Base-by-base conservation (phyloP, 2,329 filamentous ascomycete genomes). In the Hypoxylon rubiginosum region DNA sequence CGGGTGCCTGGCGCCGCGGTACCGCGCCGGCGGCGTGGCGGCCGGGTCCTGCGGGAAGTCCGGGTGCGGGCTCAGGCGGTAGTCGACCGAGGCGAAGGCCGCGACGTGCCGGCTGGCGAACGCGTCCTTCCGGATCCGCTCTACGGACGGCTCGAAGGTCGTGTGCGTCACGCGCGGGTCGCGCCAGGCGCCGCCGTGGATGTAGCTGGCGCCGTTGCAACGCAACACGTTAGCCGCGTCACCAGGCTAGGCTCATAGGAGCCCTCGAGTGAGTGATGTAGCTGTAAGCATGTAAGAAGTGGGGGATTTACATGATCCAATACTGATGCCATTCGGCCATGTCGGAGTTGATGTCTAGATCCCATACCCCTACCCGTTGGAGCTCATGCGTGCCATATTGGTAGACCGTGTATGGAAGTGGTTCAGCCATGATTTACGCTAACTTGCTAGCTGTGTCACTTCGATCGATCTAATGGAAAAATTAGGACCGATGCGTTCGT, bases 131-230 rank as follows among this genome's bases (percentile, higher is more conserved):
- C 28, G 72, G 62, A 88, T 76, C 36, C 77, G 73, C 61, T 79
- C 75, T 53, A 88, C 80, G 53, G 82, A 79, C 3, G 83, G 78
- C 26, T 75, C 66, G 70, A 87, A 86, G 60, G 81, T 81, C 55
- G 81, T 72, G 28, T 83, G 79, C 45, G 80, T 80, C 58, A 84
- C 80, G 57, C 78, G 77, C 45, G 88, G 87, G 75, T 90, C 88
- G 62, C 87, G 82, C 88, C 88, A 90, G 65, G 84, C 88, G 67
- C 88, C 88, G 69, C 88, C 88, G 74, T 90, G 88, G 72, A 90
- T 83, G 76, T 83, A 89, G 64, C 82, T 82, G 36, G 36, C 19
- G 56, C 21, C 15, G 32, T n/a, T 4, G 4, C 19, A 48, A 13
- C 10, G 4, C 28, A 30, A 24, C 19, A 19, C 10, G 41, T 48